phyloP scores from a whole-genome alignment of 352 stramenopile species.

The Paralagenidium karlingii region DNA sequence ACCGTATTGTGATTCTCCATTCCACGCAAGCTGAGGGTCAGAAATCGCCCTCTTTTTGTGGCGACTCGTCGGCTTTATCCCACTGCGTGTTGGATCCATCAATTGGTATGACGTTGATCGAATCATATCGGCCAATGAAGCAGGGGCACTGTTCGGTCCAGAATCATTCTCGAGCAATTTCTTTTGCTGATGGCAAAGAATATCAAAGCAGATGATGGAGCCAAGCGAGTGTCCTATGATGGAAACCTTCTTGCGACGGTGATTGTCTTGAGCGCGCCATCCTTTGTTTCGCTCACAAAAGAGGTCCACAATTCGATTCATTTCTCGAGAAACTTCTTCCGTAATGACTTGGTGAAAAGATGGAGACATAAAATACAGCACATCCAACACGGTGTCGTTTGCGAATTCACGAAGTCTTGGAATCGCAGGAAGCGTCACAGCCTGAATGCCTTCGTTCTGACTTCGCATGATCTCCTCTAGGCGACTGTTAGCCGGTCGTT shows the following conservation, averaged over 20 bases:
- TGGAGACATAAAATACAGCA: constrained; percentile 89
- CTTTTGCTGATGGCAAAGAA: constrained; percentile 54
- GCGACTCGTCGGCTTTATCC: neutral
- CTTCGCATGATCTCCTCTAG: constrained; percentile 54
- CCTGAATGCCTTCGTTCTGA: too few relatives aligned
- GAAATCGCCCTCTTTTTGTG: too few relatives aligned
- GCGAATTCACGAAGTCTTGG: constrained; percentile 85
- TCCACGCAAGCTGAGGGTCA: too few relatives aligned
- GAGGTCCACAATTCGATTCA: constrained; percentile 80
- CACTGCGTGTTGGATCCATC: too few relatives aligned
- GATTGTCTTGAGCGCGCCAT: constrained; percentile 12
- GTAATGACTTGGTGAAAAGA: constrained; percentile 88
- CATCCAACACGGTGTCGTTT: constrained; percentile 88
- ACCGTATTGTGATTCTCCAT: too few relatives aligned
- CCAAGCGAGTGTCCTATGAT: constrained; percentile 83
- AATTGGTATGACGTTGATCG: too few relatives aligned
- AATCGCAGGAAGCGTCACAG: constrained; percentile 76
- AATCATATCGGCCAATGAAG: too few relatives aligned
- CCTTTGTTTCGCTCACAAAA: constrained; percentile 53
- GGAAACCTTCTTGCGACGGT: constrained; percentile 41
- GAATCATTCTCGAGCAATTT: neutral
- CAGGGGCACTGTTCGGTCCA: too few relatives aligned
- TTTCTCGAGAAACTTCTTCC: constrained; percentile 83
- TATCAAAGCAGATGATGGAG: constrained; percentile 88
- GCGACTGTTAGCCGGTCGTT: too few relatives aligned